These are phyloP conservation scores for Coprinopsis sp. DNA, from an alignment of 768 basidiomycete species.

Conservation along the genomic window DNA sequence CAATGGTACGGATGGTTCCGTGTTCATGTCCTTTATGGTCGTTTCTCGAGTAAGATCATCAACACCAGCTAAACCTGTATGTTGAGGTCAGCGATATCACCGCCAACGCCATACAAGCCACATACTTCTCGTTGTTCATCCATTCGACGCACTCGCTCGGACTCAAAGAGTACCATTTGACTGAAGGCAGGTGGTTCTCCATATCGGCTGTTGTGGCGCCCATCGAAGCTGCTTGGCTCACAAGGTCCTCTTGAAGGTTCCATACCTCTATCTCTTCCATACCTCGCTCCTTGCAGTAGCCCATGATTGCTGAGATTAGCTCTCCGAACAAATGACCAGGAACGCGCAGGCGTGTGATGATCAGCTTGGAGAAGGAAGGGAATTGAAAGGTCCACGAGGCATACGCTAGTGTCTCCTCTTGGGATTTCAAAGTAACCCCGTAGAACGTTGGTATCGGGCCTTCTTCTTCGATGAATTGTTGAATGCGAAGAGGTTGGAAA, in stretches of 20 bases:
- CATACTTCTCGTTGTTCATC: conserved; percentile 24
- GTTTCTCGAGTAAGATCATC: too few relatives aligned
- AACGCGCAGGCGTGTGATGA: conserved; percentile 24
- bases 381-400: conserved; percentile 25
- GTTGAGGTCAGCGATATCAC: not conserved
- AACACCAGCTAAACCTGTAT: conserved; percentile 23
- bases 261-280: conserved; percentile 41
- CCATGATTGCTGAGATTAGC: conserved; percentile 29
- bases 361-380: conserved; percentile 13
- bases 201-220: conserved; percentile 27
- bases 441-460: conserved; percentile 11
- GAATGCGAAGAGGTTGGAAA: conserved; percentile 22
- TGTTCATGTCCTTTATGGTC: too few relatives aligned
- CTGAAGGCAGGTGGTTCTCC: conserved; percentile 33
- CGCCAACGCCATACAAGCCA: not conserved
- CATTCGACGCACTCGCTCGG: conserved; percentile 12
- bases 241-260: conserved; percentile 31
- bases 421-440: conserved; percentile 7
- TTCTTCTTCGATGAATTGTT: conserved; percentile 17
- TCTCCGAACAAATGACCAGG: conserved; percentile 23
- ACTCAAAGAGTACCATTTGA: conserved; percentile 40
- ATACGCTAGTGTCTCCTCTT: conserved; percentile 13
- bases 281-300: conserved; percentile 19
- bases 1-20: too few relatives aligned
- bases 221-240: conserved; percentile 14